Percentiles rank a stretch among this genome's conserved stretches.
Conservation (phyloP, 345 rosid species). For the Moricandia arvensis region DNA sequence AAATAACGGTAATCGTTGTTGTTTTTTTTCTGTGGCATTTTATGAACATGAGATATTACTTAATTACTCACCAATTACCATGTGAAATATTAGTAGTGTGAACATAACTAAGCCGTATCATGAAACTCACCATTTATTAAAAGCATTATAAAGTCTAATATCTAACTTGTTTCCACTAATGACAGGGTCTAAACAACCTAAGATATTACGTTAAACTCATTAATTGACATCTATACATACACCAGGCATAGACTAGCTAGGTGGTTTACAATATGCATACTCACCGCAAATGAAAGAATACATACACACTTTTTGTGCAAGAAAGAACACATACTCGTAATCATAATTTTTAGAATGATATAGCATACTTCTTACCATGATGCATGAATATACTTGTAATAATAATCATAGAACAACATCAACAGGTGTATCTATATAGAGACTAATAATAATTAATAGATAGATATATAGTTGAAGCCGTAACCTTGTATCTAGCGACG, state of each 20-base stretch:
- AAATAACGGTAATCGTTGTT: slow-evolving; percentile 1
- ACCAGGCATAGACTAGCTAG: slow-evolving; percentile 15
- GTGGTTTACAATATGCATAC: slow-evolving; percentile 1
- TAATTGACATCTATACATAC: not conserved
- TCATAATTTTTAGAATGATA: not conserved
- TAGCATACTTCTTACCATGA: not conserved
- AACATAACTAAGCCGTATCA: slow-evolving; percentile 14
- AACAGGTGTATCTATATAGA: not conserved
- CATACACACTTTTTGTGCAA: not conserved
- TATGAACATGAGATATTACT: slow-evolving; percentile 25
- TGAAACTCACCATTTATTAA: not conserved
- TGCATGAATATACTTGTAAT: not conserved
- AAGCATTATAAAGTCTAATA: slow-evolving; percentile 19
- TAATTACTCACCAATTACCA: slow-evolving; percentile 13
- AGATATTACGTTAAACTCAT: not conserved
- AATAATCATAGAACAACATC: not conserved
- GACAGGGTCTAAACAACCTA: slow-evolving; percentile 19
- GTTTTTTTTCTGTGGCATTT: slow-evolving; percentile 4
- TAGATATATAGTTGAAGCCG: not conserved
- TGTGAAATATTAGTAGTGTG: slow-evolving; percentile 16
- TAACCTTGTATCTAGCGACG: slow-evolving; percentile 92
- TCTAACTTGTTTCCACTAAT: slow-evolving; percentile 18
- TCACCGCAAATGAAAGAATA: not conserved
- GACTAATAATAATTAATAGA: not conserved
- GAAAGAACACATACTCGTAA: not conserved